Conservation (phyloP, 352 stramenopile species). For the Globisporangium yorkense region DNA sequence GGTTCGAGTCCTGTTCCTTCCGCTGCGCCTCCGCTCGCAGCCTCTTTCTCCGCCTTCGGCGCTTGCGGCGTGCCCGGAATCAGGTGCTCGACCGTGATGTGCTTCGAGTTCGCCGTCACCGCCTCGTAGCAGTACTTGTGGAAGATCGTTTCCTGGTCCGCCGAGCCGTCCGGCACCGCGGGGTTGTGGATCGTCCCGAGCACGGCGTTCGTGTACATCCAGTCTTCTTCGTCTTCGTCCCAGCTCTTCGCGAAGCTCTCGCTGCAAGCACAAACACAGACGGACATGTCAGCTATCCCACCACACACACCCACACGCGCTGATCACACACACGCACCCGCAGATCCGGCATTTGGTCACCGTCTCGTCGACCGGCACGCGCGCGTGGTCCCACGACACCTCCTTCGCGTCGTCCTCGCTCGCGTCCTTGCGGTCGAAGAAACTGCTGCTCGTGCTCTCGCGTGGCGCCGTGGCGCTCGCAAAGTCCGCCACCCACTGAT, state of each 20-base stretch:
- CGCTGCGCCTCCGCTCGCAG: conserved; percentile 17
- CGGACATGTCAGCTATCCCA: background rate
- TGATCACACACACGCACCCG: conserved; percentile 25
- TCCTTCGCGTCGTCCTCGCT: conserved; percentile 48
- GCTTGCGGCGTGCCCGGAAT: conserved; percentile 44
- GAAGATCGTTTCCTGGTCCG: conserved; percentile 73
- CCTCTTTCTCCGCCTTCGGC: conserved; percentile 21
- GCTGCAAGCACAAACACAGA: conserved; percentile 14
- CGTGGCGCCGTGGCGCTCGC: conserved; percentile 47
- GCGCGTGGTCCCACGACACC: conserved; percentile 43
- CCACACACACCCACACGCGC: background rate
- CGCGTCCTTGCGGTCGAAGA: conserved; percentile 56
- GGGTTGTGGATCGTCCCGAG: conserved; percentile 64
- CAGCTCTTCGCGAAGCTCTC: conserved; percentile 80
- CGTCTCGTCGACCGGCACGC: conserved; percentile 73
- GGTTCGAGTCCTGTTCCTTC: background rate
- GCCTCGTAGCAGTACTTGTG: conserved; percentile 89
- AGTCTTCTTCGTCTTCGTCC: conserved; percentile 87
- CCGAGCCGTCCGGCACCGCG: conserved; percentile 19
- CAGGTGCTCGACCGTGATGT: conserved; percentile 67
- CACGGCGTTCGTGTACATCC: conserved; percentile 88
- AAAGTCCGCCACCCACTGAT: conserved; percentile 77
- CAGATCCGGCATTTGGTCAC: conserved; percentile 84
- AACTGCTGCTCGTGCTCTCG: conserved; percentile 71
- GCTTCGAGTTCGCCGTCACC: conserved; percentile 75